Base-by-base conservation (phyloP, 1,284 basidiomycete species). In the Ustilago bromivora region DNA sequence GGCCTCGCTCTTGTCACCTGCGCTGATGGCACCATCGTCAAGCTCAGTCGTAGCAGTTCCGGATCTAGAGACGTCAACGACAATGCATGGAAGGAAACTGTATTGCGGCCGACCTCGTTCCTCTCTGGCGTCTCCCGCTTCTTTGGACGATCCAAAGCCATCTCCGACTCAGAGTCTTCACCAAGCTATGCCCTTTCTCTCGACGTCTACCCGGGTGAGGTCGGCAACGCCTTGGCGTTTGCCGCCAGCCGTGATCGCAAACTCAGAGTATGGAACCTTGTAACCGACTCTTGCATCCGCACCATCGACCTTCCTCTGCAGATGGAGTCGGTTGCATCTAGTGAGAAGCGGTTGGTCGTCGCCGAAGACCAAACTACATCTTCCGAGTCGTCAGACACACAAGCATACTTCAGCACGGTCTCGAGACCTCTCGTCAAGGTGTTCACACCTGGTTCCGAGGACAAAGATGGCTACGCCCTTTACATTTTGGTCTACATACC, bases 191-290 rank as follows among this genome's bases (percentile, higher is more conserved):
- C 80, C 1, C 71, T 81, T 2, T 69, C 78, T 4, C 57, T 84
- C 38, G 76, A 80, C 15, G 76, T 73, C 34, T 81, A 67, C 54
- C 62, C 75, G 8, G 67, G 68, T 19, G 76, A 73, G 15, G 52
- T 54, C 8, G 76, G 70, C 46, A 70, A 63, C 12, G 69, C 80
- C 36, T 58, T 82, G 53, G 83, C 79, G 2, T 81, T 84, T 19
- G 72, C 78, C 34, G 77, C 79, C 17, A 82, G 81, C 47, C 69
- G 78, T 13, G 84, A 85, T 56, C 80, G 83, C 47, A 83, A 82
- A 66, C 70, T 85, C 41, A 72, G 84, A 9, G 76, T 83, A 12
- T 85, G 84, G 84, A 83, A 81, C 51, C 60, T 85, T 15, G 55
- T 72, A 36, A 77, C 79, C n/a, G 83, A 84, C 38, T 73, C 76